Percentiles rank a stretch among this genome's conserved stretches.
phyloP scores from a whole-genome alignment of 768 basidiomycete genomes.

The Lactarius hengduanensis region DNA sequence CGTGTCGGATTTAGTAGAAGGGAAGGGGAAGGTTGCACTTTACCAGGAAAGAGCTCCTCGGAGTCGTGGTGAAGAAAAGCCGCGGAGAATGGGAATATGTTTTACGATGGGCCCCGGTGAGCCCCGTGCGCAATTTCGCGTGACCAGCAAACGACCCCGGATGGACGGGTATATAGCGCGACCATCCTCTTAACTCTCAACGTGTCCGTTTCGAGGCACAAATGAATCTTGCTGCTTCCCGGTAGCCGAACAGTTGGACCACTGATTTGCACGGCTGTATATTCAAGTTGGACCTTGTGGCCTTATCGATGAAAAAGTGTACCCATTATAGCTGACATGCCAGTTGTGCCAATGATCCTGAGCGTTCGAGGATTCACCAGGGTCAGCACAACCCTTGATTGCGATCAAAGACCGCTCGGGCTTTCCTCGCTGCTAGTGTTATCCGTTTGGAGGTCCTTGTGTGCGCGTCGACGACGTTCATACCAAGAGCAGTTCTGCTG shows the following conservation, averaged over 20 bases:
- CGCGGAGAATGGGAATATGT: too few species aligned
- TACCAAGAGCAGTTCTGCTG: background rate
- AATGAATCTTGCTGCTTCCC: background rate
- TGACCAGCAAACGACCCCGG: background rate
- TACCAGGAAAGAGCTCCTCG: too few species aligned
- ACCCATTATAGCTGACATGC: too few species aligned
- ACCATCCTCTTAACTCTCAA: background rate
- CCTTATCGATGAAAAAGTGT: background rate
- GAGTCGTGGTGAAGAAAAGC: too few species aligned
- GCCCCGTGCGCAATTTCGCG: background rate
- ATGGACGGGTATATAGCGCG: background rate
- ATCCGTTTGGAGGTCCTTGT: background rate
- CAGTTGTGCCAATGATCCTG: background rate
- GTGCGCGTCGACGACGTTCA: background rate
- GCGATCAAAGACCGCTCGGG: background rate
- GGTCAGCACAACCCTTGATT: background rate
- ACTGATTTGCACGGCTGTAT: background rate
- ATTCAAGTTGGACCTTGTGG: background rate
- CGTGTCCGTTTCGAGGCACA: background rate
- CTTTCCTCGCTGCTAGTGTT: background rate
- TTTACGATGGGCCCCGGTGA: too few species aligned
- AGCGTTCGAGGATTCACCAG: too few species aligned
- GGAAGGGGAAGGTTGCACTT: too few species aligned
- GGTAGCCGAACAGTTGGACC: background rate
- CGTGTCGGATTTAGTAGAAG: background rate